Evolutionary conservation across 306 rosid genomes (phyloP), one percentile per base, ranked within the genome.

Genomic region (Cicer pinnatifidum): DNA sequence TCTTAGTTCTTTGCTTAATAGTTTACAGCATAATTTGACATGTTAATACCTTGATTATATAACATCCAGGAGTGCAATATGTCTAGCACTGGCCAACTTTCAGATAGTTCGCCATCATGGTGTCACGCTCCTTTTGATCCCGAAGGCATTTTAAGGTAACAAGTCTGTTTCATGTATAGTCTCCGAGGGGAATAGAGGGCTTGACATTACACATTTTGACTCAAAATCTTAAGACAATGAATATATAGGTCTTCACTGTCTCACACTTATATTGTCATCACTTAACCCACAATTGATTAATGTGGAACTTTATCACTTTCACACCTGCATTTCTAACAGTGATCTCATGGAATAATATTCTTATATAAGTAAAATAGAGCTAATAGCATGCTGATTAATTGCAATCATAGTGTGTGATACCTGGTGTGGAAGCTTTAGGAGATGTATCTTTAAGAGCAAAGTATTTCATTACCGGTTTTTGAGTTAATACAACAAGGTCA

Each of bases 41-140:
- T 20, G 5, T 56, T 13, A 82, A 63, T 76, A 76, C 57, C 82
- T 67, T 59, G 46, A 75, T 60, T 76, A 46, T 80, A 37, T 68
- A 75, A 82, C 81, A 80, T 81, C 80, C 85, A 93, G 98, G 97
- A 86, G 51, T 93, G 98, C 84, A 89, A 85, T 70, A 80, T 84
- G 69, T 65, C 89, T 59, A 37, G 75, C 20, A 81, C 73, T 45
- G 92, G 87, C 65, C 84, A 75, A 79, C 59, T 87, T 85, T 83
- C 96, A 20, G 92, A 91, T 78, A 81, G 83, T 77, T 81, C 97
- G 5, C 92, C 91, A 73, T 75, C 96, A 17, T 93, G 97, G 98
- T 93, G 98, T 78, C 89, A 81, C 44, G 88, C 96, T 81, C 93
- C 97, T 74, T 93, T 89, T 78, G 98, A 93, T 59, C 98, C 98